Base-by-base conservation (phyloP, 2,329 filamentous ascomycete genomes). In the Microthyrium microscopicum region DNA sequence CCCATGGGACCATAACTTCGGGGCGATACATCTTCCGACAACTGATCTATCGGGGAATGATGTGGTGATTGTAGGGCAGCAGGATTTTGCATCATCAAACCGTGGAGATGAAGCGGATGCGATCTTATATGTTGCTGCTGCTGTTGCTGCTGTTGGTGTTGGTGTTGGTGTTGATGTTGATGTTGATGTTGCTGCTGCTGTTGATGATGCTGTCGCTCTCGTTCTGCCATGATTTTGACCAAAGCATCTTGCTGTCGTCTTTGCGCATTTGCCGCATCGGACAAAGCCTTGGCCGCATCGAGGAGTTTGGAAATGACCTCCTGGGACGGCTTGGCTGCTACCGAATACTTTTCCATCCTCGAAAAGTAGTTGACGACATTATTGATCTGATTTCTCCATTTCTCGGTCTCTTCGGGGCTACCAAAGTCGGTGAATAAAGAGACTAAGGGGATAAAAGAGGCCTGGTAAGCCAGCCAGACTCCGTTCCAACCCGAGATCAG, bases 401-500 rank as follows among this genome's bases (percentile, higher is more conserved):
- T 55, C 15, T 55, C 49, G 5, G 49, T 44, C 21, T 61, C 51
- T 13, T 56, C 52, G 3, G 49, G 49, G 30, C 51, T 47, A 15
- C 45, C 49, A 58, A 54, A 61, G 48, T 82, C 74, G 61, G 70
- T 77, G 50, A 83, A 82, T 9, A 85, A 61, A 16, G 70, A 77
- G 8, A 87, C 68, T 1, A 87, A 64, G 0, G 79, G 79, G 6
- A 85, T 73, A 73, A 85, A 80, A 41, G 71, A 72, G 0, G 79
- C 77, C 51, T 85, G 79, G 55, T 82, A 85, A 38, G 81, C 66
- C 53, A 83, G 77, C 77, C 78, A 84, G 9, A 80, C 77, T 0
- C 75, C 79, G 49, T 82, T 81, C 79, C 78, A 85, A 6, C 78
- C 78, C 1, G 71, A 72, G 57, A 85, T 79, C 47, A 83, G 71